Evolutionary conservation across 1,284 basidiomycete genomes (phyloP).

Genomic region (Marasmius tenuissimus): DNA sequence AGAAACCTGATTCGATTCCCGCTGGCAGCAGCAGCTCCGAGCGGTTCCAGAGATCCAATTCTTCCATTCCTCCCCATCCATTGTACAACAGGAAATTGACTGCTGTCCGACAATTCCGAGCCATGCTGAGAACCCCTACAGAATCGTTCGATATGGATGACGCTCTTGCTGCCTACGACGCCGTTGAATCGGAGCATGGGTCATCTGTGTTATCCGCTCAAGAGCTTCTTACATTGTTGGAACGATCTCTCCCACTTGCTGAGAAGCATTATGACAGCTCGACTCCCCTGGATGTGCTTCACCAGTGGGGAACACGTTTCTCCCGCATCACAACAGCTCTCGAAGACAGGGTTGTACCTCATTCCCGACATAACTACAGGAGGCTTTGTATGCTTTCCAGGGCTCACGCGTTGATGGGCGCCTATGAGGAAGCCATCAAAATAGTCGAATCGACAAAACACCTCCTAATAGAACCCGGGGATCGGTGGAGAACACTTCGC

Average conservation of each 20-base stretch:
- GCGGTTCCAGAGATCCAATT: not conserved
- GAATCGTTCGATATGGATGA: conserved; percentile 32
- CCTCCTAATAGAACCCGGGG: conserved; percentile 16
- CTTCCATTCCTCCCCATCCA: not conserved
- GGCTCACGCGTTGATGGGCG: conserved; percentile 32
- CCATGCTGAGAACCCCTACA: not conserved
- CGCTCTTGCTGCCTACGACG: conserved; percentile 36
- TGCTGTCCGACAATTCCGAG: conserved; percentile 10
- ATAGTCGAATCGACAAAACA: conserved; percentile 24
- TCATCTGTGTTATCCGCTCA: conserved; percentile 17
- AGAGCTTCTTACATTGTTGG: conserved; percentile 32
- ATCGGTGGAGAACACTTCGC: conserved; percentile 24
- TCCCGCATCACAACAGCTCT: conserved; percentile 31
- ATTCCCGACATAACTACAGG: conserved; percentile 18
- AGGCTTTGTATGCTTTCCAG: conserved; percentile 33
- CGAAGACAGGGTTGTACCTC: conserved; percentile 14
- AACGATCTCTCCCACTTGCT: conserved; percentile 26
- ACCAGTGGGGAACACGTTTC: conserved; percentile 39
- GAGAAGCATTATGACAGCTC: conserved; percentile 25
- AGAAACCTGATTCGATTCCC: not conserved
- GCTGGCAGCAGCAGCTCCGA: not conserved
- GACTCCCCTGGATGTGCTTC: conserved; percentile 24
- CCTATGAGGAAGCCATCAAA: conserved; percentile 32
- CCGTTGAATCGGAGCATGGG: conserved; percentile 18
- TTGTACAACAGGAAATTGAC: not conserved